phyloP scores from a whole-genome alignment of 768 basidiomycete species.

The Exsudoporus frostii region DNA sequence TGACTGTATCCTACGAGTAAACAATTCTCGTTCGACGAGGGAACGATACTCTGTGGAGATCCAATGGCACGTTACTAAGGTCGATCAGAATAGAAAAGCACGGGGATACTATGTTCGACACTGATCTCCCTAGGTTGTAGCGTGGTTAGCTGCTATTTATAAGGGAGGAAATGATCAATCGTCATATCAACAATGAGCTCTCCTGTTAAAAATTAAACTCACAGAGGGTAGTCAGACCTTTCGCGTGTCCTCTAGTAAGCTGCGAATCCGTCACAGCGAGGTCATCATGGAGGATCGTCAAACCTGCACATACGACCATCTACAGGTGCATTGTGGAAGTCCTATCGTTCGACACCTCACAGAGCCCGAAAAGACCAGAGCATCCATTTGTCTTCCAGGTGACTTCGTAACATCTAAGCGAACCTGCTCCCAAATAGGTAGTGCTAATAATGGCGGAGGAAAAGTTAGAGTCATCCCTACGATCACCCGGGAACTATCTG shows the following conservation, averaged over 20 bases:
- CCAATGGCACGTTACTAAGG: background rate
- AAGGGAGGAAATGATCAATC: background rate
- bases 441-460: background rate
- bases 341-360: too few species aligned
- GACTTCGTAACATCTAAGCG: background rate
- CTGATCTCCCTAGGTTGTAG: too few species aligned
- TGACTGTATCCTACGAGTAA: background rate
- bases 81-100: background rate
- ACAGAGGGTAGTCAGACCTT: background rate
- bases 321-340: background rate
- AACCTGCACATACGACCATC: background rate
- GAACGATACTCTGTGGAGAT: background rate
- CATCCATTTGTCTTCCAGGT: background rate
- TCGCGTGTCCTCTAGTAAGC: too few species aligned
- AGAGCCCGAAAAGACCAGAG: background rate
- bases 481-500: background rate
- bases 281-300: background rate
- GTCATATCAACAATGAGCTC: background rate
- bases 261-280: background rate
- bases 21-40: background rate
- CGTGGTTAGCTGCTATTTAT: background rate
- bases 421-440: background rate
- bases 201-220: too few species aligned
- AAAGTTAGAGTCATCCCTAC: background rate
- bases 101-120: too few species aligned